Evolutionary conservation across 192 early-diverging fungal genomes (phyloP).

Genomic region (Backusella tarrabulga): DNA sequence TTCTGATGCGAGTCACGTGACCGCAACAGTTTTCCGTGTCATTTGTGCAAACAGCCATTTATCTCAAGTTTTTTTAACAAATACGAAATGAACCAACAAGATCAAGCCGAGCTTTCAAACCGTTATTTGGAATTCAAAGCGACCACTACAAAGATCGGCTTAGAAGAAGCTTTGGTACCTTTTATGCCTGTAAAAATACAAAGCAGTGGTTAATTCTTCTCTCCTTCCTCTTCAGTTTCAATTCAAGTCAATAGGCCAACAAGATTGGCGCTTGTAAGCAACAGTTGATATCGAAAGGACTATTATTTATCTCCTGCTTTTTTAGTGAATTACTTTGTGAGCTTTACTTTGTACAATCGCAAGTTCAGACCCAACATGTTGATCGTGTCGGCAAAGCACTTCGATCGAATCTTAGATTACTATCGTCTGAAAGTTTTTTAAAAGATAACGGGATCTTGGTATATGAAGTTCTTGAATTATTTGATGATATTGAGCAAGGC

Average conservation of each 20-base stretch:
- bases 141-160: not conserved
- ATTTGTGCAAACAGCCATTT: not conserved
- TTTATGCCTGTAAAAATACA: not conserved
- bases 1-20: not conserved
- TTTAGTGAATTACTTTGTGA: constrained; percentile 4
- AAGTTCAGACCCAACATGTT: not conserved
- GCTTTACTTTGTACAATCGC: not conserved
- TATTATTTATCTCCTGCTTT: not conserved
- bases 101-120: not conserved
- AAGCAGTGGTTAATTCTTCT: not conserved
- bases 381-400: not conserved
- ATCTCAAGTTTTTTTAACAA: not conserved
- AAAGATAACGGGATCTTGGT: not conserved
- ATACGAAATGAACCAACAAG: constrained; percentile 8
- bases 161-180: constrained; percentile 10
- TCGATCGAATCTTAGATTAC: not conserved
- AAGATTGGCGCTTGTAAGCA: constrained; percentile 14
- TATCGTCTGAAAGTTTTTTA: constrained; percentile 3
- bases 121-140: constrained; percentile 3
- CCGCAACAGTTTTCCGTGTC: not conserved
- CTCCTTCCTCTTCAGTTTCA: not conserved
- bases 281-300: not conserved
- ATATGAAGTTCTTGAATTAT: constrained; percentile 6
- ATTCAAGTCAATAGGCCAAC: constrained; percentile 1
- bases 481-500: constrained; percentile 15